A percentile compares a stretch with the other conserved stretches of the same genome.
Evolutionary conservation across 2,329 filamentous ascomycete genomes (phyloP).

Genomic region (Botrytis medusae): DNA sequence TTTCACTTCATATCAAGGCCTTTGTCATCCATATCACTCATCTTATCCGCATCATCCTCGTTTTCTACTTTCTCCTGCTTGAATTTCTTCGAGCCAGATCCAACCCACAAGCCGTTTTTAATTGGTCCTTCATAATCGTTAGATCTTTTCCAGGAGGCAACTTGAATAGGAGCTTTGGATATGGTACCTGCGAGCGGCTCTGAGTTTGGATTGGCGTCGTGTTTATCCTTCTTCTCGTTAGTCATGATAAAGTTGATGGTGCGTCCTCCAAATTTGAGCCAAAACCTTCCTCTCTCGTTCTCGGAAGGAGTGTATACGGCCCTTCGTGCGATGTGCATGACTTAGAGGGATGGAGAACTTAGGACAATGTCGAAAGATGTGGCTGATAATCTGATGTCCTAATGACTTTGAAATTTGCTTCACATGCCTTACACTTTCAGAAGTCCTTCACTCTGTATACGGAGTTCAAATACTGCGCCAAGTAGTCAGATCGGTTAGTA

Average conservation of each 20-base stretch:
- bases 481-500: not conserved
- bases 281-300: not conserved
- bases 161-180: not conserved
- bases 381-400: not conserved
- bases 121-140: not conserved
- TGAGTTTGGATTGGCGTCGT: not conserved
- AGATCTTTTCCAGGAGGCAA: not conserved
- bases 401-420: no score
- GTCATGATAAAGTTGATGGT: not conserved
- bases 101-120: not conserved
- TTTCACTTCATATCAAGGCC: constrained; percentile 3
- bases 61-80: not conserved
- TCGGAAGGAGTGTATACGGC: not conserved
- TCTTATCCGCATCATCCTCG: not conserved
- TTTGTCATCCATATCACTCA: not conserved
- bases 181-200: not conserved
- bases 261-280: not conserved
- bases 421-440: no score
- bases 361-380: no score
- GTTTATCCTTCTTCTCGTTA: not conserved
- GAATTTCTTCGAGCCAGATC: not conserved
- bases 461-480: not conserved
- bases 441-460: not conserved
- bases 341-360: not conserved
- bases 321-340: not conserved